These are phyloP conservation scores for Linanthus parryae DNA, from an alignment of 148 eudicot species.

Conservation along the genomic window DNA sequence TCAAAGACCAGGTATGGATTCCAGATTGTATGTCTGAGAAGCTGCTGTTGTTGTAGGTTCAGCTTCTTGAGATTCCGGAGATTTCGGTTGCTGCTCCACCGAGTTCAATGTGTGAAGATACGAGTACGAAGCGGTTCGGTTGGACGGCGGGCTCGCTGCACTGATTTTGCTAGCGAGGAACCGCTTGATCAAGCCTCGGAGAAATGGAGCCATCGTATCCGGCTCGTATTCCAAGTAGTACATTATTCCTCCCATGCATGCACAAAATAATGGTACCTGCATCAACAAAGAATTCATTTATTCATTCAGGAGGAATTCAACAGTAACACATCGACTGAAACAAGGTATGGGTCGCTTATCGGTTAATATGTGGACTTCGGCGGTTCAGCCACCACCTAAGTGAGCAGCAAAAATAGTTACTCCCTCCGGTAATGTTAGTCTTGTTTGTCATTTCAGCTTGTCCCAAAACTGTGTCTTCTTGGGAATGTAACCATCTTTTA, in stretches of 20 bases:
- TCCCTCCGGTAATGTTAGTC: too few relatives aligned
- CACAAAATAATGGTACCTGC: constrained; percentile 90
- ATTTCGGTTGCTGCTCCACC: constrained; percentile 43
- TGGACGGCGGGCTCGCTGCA: constrained; percentile 56
- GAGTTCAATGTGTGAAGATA: constrained; percentile 61
- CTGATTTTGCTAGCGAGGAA: constrained; percentile 88
- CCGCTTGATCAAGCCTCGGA: constrained; percentile 79
- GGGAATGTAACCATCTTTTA: too few relatives aligned
- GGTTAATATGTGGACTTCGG: too few relatives aligned
- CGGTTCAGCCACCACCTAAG: too few relatives aligned
- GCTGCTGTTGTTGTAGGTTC: constrained; percentile 22
- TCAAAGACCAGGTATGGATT: constrained; percentile 85
- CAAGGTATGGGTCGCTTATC: too few relatives aligned
- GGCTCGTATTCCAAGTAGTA: constrained; percentile 90
- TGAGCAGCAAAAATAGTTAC: too few relatives aligned
- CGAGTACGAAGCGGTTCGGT: constrained; percentile 48
- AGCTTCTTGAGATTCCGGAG: constrained; percentile 27
- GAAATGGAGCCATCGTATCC: constrained; percentile 92
- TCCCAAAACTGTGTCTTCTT: too few relatives aligned
- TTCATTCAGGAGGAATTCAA: too few relatives aligned
- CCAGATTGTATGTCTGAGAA: constrained; percentile 67
- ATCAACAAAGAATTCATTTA: constrained; percentile 2
- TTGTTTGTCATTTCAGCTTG: too few relatives aligned
- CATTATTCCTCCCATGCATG: constrained; percentile 96
- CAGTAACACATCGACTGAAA: too few relatives aligned